Evolutionary conservation across 768 basidiomycete genomes (phyloP).

Genomic region (Tricholoma terreum): DNA sequence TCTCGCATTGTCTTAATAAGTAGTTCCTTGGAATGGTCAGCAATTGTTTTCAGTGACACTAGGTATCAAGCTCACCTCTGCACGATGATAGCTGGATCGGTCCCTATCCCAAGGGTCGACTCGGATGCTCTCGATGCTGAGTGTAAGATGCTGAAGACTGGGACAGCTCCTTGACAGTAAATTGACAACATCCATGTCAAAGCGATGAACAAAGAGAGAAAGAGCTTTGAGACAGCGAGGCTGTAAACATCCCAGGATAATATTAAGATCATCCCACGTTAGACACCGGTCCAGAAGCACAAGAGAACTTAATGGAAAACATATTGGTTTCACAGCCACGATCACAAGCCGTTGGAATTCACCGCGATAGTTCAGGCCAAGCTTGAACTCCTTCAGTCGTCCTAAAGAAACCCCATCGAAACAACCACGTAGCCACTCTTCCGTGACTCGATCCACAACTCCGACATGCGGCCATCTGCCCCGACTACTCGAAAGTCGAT

Average conservation of each 20-base stretch:
- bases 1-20: conserved; percentile 5
- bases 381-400: neutral
- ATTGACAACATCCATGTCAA: conserved; percentile 23
- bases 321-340: too few species aligned
- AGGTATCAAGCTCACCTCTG: conserved; percentile 1
- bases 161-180: conserved; percentile 20
- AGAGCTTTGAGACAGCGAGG: conserved; percentile 17
- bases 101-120: conserved; percentile 9
- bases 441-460: neutral
- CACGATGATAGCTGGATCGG: conserved; percentile 1
- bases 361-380: neutral
- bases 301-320: conserved; percentile 15
- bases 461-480: too few species aligned
- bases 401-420: conserved; percentile 8
- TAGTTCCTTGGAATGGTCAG: neutral
- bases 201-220: conserved; percentile 15
- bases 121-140: conserved; percentile 14
- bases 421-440: neutral
- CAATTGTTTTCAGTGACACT: neutral
- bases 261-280: conserved; percentile 15
- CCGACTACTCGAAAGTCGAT: conserved; percentile 13
- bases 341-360: conserved; percentile 4
- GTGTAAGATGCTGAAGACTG: conserved; percentile 17
- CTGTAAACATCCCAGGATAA: conserved; percentile 16
- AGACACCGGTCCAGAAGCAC: conserved; percentile 18